Evolutionary conservation across 805 yeast genomes (phyloP), one percentile per base, ranked within the genome.

Genomic region (Saccharomycopsis sp.): DNA sequence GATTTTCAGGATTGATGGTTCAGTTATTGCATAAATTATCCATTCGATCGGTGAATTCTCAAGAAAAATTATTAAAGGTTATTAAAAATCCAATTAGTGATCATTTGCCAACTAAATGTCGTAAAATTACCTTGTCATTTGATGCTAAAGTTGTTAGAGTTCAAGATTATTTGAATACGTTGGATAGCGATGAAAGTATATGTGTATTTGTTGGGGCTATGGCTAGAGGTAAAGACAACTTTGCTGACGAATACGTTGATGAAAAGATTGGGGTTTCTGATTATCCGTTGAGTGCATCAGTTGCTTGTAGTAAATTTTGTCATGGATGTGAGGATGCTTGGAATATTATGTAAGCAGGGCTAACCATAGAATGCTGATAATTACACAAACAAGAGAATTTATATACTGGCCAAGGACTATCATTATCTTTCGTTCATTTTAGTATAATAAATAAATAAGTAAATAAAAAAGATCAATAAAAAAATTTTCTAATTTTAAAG

Each of bases 281-380:
- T 58, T 93, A 89, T 63, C 95, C 98, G 42, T 74, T 93, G 51
- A 85, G 95, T 44, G 98, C 98, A 2, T 88, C 97, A 9, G 97
- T 93, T 45, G 97, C 98, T 4, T 93, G 97, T 65, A 85, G 96
- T 53, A 93, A 93, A 66, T 88, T 93, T 70, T 90, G 97, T 64
- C 97, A 93, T 60, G 98, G 98, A 40, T 87, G 96, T 59, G 98
- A 93, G 68, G 98, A 93, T 65, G 95, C 95, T 22, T 93, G 98
- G 97, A 81, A 79, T 38, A 89, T 93, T 57, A 43, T 49, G 47
- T 49, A 63, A 34, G 4, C 20, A 8, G 13, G 29, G 8, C 13
- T n/a, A n/a, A 13, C 8, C 13, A 26, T 8, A 26, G 29, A 13
- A 8, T 13, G 29, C 13, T 26, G 35, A 31, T 31, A 14, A 14